Conservation (phyloP, 108 stramenopile genomes). For the Fragilariopsis cylindrus region DNA sequence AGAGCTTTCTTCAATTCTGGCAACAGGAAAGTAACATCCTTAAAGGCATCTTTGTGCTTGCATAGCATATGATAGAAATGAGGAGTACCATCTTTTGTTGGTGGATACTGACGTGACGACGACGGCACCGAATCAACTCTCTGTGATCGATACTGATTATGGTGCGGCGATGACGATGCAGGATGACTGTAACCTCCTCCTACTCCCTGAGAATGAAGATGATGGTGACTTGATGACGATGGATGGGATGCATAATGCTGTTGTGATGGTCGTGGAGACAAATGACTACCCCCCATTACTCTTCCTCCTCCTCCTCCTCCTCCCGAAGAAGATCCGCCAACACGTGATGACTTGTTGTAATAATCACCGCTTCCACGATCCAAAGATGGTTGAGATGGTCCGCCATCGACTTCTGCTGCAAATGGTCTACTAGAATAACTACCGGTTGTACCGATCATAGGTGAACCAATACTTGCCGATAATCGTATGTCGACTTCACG, state of each 20-base stretch:
- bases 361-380: constrained; percentile 8
- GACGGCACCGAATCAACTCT: neutral
- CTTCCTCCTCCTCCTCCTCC: too few relatives aligned
- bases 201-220: neutral
- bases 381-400: constrained; percentile 16
- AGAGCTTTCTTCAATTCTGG: constrained; percentile 62
- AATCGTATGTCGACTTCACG: constrained; percentile 39
- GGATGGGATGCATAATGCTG: neutral
- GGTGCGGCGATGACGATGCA: constrained; percentile 13
- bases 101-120: neutral
- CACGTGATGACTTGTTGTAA: neutral
- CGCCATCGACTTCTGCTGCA: neutral
- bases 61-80: constrained; percentile 44
- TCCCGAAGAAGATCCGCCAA: too few relatives aligned
- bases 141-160: neutral
- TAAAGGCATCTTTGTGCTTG: constrained; percentile 60
- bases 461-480: constrained; percentile 15
- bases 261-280: too few relatives aligned
- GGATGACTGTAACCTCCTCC: neutral
- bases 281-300: too few relatives aligned
- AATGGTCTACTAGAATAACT: constrained; percentile 20
- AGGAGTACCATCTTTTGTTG: constrained; percentile 30
- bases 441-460: constrained; percentile 3
- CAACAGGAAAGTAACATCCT: constrained; percentile 60
- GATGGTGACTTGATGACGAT: neutral